Evolutionary conservation across 345 rosid genomes (phyloP).

Genomic region (Acer campestre): DNA sequence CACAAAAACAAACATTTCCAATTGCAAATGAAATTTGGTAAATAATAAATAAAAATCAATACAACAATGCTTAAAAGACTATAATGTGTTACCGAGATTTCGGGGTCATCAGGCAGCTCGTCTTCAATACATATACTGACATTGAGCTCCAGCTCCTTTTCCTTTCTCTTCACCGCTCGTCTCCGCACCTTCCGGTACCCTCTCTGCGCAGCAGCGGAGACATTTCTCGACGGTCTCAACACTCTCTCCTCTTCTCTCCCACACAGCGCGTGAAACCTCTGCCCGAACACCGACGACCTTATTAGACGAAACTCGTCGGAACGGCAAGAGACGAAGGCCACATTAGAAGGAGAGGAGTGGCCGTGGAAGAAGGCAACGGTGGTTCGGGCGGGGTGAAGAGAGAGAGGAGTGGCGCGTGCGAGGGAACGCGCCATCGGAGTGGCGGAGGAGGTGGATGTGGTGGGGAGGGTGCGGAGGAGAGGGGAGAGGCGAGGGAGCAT

Average conservation of each 20-base stretch:
- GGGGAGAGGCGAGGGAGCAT: conserved; percentile 52
- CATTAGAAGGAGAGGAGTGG: conserved; percentile 17
- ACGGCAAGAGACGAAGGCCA: conserved; percentile 13
- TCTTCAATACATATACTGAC: conserved; percentile 89
- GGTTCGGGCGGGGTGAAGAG: conserved; percentile 23
- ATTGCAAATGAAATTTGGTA: background rate
- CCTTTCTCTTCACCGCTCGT: conserved; percentile 47
- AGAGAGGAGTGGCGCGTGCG: conserved; percentile 44
- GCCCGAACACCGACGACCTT: conserved; percentile 26
- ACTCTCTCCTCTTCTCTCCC: conserved; percentile 28
- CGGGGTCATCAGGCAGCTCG: conserved; percentile 79
- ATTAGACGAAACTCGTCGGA: conserved; percentile 23
- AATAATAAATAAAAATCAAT: background rate
- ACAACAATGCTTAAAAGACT: background rate
- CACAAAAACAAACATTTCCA: background rate
- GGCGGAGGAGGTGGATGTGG: conserved; percentile 19
- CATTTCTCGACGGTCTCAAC: conserved; percentile 23
- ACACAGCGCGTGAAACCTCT: conserved; percentile 43
- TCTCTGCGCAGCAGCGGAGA: conserved; percentile 52
- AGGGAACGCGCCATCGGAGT: conserved; percentile 52
- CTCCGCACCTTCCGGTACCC: conserved; percentile 66
- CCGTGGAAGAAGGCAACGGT: conserved; percentile 3
- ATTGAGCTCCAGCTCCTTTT: conserved; percentile 66
- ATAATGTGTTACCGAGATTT: conserved; percentile 57
- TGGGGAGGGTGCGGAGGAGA: conserved; percentile 43